Evolutionary conservation across 306 rosid species (phyloP), one percentile per base, ranked within the genome.

Genomic region (Glycyrrhiza uralensis): DNA sequence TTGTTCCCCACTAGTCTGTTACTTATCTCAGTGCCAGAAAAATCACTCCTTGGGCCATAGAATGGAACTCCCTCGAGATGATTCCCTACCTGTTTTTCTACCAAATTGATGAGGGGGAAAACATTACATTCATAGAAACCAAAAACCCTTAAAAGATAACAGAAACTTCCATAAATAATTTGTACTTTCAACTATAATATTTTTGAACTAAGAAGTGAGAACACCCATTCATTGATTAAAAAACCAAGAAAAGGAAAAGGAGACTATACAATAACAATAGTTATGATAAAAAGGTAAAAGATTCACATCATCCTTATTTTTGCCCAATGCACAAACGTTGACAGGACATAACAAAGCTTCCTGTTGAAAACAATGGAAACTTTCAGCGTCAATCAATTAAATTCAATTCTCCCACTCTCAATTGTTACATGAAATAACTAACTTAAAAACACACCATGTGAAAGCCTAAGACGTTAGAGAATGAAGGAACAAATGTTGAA

Each of bases 21-120:
- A 64, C 87, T 82, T 12, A 82, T 85, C 80, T 89, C 96, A 19
- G 82, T 76, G 78, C 86, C 92, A 19, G 97, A 91, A 66, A 85
- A 71, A 49, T 94, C 97, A 72, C 88, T 86, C 75, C 95, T 89
- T 0, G 90, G 86, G 28, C 96, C 86, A 84, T 87, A 91, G 79
- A 83, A 91, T 39, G 99, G 97, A 79, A 94, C 86, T 68, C 95
- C 99, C 83, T 91, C 92, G 0, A 93, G 94, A 84, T 89, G 93
- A 80, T 85, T 84, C 60, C 88, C 87, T 46, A 64, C 86, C 63
- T 85, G 96, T 72, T 89, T 83, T 77, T 89, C 98, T 89, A 84
- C 44, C 28, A 70, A 81, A 77, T 68, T 44, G 51, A 79, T 22
- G 78, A 74, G 64, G 56, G 42, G 44, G 49, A 73, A 82, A 12